phyloP scores from a whole-genome alignment of 352 stramenopile species.

The Saprolegnia parasitica region DNA sequence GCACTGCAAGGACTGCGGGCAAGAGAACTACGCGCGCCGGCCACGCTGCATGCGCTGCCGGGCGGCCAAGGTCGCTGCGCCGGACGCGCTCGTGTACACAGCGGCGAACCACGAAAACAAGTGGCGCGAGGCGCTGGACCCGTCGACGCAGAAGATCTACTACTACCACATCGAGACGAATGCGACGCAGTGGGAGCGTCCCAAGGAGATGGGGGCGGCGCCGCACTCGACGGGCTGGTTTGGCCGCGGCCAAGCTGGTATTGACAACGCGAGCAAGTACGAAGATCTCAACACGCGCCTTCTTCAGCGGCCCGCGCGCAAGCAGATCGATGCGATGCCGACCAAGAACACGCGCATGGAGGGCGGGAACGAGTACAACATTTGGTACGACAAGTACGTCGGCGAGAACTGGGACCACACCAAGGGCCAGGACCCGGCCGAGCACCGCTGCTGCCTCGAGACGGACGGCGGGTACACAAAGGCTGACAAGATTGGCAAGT shows the following conservation, averaged over 20 bases:
- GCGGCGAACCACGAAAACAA: slow-evolving; percentile 47
- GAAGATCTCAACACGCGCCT: slow-evolving; percentile 82
- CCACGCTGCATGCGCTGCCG: slow-evolving; percentile 78
- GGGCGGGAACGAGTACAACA: slow-evolving; percentile 93
- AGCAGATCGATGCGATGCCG: slow-evolving; percentile 88
- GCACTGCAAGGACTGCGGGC: slow-evolving; percentile 72
- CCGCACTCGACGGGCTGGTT: slow-evolving; percentile 90
- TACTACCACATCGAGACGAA: slow-evolving; percentile 90
- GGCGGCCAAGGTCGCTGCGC: slow-evolving; percentile 57
- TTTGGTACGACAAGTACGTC: slow-evolving; percentile 93
- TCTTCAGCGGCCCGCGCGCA: slow-evolving; percentile 76
- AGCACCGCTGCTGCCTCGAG: slow-evolving; percentile 81
- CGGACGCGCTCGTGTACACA: slow-evolving; percentile 54
- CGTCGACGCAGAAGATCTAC: slow-evolving; percentile 87
- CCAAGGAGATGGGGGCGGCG: slow-evolving; percentile 86
- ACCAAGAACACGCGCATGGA: slow-evolving; percentile 83
- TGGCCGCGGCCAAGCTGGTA: slow-evolving; percentile 81
- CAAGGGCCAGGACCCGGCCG: slow-evolving; percentile 76
- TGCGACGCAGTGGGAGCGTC: slow-evolving; percentile 86
- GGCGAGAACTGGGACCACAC: slow-evolving; percentile 87
- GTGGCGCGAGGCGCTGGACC: slow-evolving; percentile 90
- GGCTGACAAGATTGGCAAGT: slow-evolving; percentile 79
- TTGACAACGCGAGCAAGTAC: slow-evolving; percentile 63
- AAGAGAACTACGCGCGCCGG: slow-evolving; percentile 82
- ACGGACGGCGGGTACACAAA: slow-evolving; percentile 88